phyloP scores from a whole-genome alignment of 139 green algal species.

The Picocystis salinarum region DNA sequence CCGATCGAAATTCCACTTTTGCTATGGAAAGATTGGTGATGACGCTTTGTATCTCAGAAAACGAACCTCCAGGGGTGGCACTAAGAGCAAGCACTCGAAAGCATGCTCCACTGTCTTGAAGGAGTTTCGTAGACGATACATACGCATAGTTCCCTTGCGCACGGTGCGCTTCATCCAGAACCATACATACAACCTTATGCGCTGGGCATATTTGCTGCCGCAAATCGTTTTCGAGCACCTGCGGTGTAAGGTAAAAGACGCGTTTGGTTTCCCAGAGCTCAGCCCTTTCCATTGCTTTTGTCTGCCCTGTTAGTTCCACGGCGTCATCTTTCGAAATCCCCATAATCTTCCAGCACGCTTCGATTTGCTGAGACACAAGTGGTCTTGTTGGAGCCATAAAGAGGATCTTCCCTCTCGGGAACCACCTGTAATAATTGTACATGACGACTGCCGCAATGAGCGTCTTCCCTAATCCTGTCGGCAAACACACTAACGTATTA shows the following conservation, averaged over 20 bases:
- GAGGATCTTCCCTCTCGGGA: conserved; percentile 71
- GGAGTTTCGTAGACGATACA: conserved; percentile 21
- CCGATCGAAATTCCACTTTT: conserved; percentile 46
- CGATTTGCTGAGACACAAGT: conserved; percentile 78
- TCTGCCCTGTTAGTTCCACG: conserved; percentile 6
- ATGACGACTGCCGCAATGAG: conserved; percentile 85
- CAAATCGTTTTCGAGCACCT: conserved; percentile 75
- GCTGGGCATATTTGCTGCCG: conserved; percentile 23
- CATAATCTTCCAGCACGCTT: conserved; percentile 53
- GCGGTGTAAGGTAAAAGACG: conserved; percentile 80
- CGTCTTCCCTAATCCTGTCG: conserved; percentile 91
- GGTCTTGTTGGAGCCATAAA: conserved; percentile 82
- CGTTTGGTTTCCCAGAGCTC: conserved; percentile 37
- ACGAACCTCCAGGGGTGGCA: conserved; percentile 54
- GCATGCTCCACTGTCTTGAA: conserved; percentile 5
- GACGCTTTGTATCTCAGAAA: conserved; percentile 35
- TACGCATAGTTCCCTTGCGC: conserved; percentile 47
- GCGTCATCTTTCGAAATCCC: conserved; percentile 35
- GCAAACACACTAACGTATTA: conserved; percentile 87
- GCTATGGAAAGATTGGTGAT: conserved; percentile 51
- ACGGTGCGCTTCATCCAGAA: conserved; percentile 88
- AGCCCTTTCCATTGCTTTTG: conserved; percentile 13
- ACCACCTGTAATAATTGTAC: conserved; percentile 86
- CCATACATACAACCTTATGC: conserved; percentile 53
- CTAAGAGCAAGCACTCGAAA: conserved; percentile 68